Conservation (phyloP, 352 stramenopile species). For the Globisporangium orthogonon region DNA sequence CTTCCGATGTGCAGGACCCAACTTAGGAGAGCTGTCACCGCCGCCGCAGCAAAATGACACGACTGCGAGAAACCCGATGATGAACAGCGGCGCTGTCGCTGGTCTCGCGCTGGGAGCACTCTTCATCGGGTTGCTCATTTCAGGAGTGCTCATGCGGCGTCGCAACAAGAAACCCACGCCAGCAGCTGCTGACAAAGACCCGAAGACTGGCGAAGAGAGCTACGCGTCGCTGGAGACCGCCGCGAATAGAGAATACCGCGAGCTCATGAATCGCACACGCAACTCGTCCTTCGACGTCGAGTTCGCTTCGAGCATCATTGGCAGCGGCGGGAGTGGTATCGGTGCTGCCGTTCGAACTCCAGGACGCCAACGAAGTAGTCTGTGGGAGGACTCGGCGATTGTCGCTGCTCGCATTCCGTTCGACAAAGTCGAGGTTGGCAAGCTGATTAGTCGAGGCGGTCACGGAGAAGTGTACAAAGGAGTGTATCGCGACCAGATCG, state of each 20-base stretch:
- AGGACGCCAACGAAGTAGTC: conserved; percentile 6
- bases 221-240: conserved; percentile 8
- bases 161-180: conserved; percentile 1
- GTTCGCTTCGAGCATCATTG: not conserved
- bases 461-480: conserved; percentile 34
- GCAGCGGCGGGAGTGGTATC: not conserved
- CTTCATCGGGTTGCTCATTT: conserved; percentile 8
- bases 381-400: conserved; percentile 32
- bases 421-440: conserved; percentile 26
- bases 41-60: not conserved
- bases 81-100: conserved; percentile 6
- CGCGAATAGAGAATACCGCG: not conserved
- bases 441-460: conserved; percentile 24
- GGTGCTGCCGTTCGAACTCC: not conserved
- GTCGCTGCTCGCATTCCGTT: conserved; percentile 30
- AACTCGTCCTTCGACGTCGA: conserved; percentile 6
- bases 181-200: conserved; percentile 2
- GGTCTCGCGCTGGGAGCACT: conserved; percentile 8
- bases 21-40: not conserved
- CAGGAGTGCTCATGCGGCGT: conserved; percentile 7
- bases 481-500: conserved; percentile 23
- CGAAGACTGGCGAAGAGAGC: not conserved
- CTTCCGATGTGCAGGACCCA: not conserved
- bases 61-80: not conserved
- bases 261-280: conserved; percentile 7